Base-by-base conservation (phyloP, 306 rosid species). In the Castanea sativa region DNA sequence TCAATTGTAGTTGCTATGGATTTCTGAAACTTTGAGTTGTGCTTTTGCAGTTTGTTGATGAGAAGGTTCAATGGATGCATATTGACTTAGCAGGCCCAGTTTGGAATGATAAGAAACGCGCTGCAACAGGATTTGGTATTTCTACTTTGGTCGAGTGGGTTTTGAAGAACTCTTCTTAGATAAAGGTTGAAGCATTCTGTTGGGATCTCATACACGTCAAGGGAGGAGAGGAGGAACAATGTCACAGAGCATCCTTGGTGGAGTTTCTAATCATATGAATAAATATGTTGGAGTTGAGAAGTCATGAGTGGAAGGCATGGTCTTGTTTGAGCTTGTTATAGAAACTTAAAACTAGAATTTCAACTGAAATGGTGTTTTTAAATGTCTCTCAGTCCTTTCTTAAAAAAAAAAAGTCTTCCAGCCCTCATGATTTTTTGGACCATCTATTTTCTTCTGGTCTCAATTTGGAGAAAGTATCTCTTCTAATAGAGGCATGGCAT, bases 141-240 rank as follows among this genome's bases (percentile, higher is more conserved):
- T 85, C 97, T 70, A 93, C 99, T 52, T 73, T 93, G 51, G 98
- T 93, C n/a, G 98, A 96, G 81, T 96, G 99, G 99, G 94, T 93
- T 81, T 77, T 89, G 89, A 93, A 88, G 81, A 91, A 96, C 57
- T 85, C 95, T 27, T 83, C 94, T 55, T 89, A 86, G 81, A 73
- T 61, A 45, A 30, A 55, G 56, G 27, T 12, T 53, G 68, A 73
- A 61, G 10, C 51, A 38, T 8, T 3, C 45, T 19, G 15, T 35
- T 68, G 16, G 16, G 51, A 19, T 32, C 72, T 67, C 72, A 3
- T 33, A 32, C 16, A 19, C 71, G 33, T 64, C 70, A 18, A 23
- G 74, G n/a, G 10, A 29, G 25, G 55, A 60, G 52, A 4, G 19
- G 51, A 29, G 18, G 23, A 64, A 65, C 53, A 49, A 13, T 10